Evolutionary conservation across 2,329 filamentous ascomycete species (phyloP), one percentile per base, ranked within the genome.

Genomic region (Cladosporium sp.): DNA sequence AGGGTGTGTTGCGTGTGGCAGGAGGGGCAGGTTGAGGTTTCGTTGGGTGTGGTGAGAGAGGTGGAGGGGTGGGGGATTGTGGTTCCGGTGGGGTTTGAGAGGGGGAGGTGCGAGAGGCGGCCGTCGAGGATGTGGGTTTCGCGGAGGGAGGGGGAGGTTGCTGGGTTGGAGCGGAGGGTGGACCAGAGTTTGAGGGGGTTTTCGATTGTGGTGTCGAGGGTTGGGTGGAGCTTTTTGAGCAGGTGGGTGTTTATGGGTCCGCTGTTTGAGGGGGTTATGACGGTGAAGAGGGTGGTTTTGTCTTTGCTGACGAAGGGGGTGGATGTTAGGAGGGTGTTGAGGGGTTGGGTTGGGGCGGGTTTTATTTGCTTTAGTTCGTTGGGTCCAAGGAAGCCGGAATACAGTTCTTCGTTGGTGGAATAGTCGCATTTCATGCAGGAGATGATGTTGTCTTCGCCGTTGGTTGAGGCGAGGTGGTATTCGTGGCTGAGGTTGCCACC

Each of bases 401-500:
- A 65, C n/a, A 95, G 76, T 65, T 98, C 93, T 56, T 95, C 88
- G 56, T 97, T 98, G 51, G 86, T 86, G 1, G 86, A 79, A 63
- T 91, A 88, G 29, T 78, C 75, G 65, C 93, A 98, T 9, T 68
- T 71, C 18, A 72, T 71, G 66, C 93, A 98, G 54, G 76, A 84
- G 55, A 94, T 80, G 32, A 98, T 78, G 1, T 81, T 84, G 62
- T 98, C 93, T 66, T 97, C 93, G 7, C 93, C 93, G 43, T 86
- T 83, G 0, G 78, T 64, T 25, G 84, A 88, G 1, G 85, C 78
- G 43, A 95, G 84, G 64, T 96, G 93, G 64, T 94, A 98, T 62
- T 98, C 93, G 65, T 98, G 93, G 66, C 91, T 97, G 32, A 95
- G 71, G 57, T 84, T 85, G 11, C 93, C 93, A 27, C 93, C 93